Base-by-base conservation (phyloP, 2,329 filamentous ascomycete genomes). In the Coniella lustricola region DNA sequence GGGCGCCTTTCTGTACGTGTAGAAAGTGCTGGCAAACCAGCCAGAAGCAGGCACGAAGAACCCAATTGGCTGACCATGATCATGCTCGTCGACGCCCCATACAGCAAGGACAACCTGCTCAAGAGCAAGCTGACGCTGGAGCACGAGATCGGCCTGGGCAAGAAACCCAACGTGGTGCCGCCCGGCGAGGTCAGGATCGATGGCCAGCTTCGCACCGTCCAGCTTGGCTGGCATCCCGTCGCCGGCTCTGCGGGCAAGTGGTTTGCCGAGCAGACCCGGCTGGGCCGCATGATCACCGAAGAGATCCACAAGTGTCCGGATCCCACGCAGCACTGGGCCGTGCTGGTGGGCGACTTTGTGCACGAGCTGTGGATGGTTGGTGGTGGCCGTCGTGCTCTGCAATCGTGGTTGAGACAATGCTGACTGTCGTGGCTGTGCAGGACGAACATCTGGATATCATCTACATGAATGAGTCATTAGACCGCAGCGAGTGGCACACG, bases 251-350 rank as follows among this genome's bases (percentile, higher is more conserved):
- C 73, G 0, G 76, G 76, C 35, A 78, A 77, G 55, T 80, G 76
- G 76, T 75, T 80, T 44, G 75, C 76, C 13, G 75, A 80, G 46
- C 65, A 74, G 56, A 77, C 75, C 0, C 71, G 73, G 0, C 58
- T 80, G 18, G 77, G 77, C 3, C 74, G 73, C 60, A 64, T 75
- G 65, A 79, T 81, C 50, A 77, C 74, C 0, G 72, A 76, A 39
- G 73, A 70, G 53, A 72, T 76, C 46, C 70, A 75, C 55, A 68
- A 65, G 49, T 79, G 75, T 52, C 77, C 77, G 0, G 77, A 81
- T 56, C 77, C 77, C 3, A 79, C 75, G 3, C 77, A 81, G 61
- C 77, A 81, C 56, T 81, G 77, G 77, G 76, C 75, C 2, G 73
- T 80, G 1, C 64, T 81, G 0, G 74, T 80, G 1, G 76, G 75